Base-by-base conservation (phyloP, 225 moss, liverwort and hornwort species). In the Pseudoscleropodium purum region DNA sequence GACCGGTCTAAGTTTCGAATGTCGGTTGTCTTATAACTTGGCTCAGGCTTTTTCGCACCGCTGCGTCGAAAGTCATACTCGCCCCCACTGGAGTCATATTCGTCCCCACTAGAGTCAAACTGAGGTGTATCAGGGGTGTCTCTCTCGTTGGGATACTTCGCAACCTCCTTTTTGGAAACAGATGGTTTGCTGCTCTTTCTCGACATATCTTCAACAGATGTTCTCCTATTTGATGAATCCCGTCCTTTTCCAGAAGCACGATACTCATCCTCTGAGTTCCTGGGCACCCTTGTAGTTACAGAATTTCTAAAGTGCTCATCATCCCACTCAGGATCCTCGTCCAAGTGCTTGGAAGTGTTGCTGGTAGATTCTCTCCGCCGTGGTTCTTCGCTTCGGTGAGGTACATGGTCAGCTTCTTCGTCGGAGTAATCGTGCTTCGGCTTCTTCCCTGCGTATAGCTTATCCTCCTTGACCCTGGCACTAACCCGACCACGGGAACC, bases 261-360 rank as follows among this genome's bases (percentile, higher is more conserved):
- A 88, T 74, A 80, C 75, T 92, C 89, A 64, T 90, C 86, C 75
- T 89, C 88, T 51, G 86, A 54, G 57, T 57, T 80, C 86, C 78
- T 86, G 20, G 89, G 51, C 68, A 64, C 64, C 89, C 88, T 84
- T 43, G 86, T 86, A 19, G 86, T 89, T 39, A 92, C 85, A 90
- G 89, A 83, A 34, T 81, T 84, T 82, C 66, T 81, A 12, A 84
- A 86, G 41, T 63, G 47, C 67, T 91, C 92, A 45, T 61, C 75
- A 88, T 92, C 81, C 92, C 92, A 92, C 20, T 69, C 60, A 85
- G 81, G 82, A 76, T 88, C 82, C 64, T 89, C 82, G 49, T 90
- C 84, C 70, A 76, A 70, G 77, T 75, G 67, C 89, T 87, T 90
- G 59, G 82, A 64, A n/a, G 72, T 39, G 56, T 76, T 79, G 34